Percentiles rank a stretch among this genome's conserved stretches.
Conservation (phyloP, 495 filamentous ascomycete genomes). For the Xylaria scruposa region DNA sequence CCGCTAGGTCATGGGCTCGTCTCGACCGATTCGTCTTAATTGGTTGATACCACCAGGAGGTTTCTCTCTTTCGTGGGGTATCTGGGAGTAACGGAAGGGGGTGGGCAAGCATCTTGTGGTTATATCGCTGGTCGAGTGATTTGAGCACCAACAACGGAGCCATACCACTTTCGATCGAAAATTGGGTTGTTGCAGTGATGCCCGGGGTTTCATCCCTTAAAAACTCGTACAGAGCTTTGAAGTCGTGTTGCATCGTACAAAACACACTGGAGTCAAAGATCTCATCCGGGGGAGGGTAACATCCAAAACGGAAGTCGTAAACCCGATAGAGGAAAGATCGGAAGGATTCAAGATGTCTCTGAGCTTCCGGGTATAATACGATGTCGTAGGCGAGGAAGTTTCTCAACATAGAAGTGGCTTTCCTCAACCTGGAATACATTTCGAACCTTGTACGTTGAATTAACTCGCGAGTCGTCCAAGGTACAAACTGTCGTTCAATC, state of each 20-base stretch:
- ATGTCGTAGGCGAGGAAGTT: constrained; percentile 69
- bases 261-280: constrained; percentile 61
- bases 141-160: constrained; percentile 65
- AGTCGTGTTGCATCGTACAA: constrained; percentile 64
- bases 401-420: constrained; percentile 54
- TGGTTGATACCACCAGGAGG: constrained; percentile 34
- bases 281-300: constrained; percentile 60
- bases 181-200: constrained; percentile 45
- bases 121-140: constrained; percentile 63
- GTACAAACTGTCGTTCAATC: constrained; percentile 55
- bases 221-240: constrained; percentile 66
- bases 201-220: constrained; percentile 62
- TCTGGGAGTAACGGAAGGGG: constrained; percentile 66
- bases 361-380: constrained; percentile 57
- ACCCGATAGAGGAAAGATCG: constrained; percentile 65
- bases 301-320: constrained; percentile 66
- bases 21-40: constrained; percentile 45
- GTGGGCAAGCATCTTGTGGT: constrained; percentile 59
- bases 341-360: constrained; percentile 68
- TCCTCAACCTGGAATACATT: constrained; percentile 64
- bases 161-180: constrained; percentile 60
- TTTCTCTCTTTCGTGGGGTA: constrained; percentile 28
- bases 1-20: constrained; percentile 42
- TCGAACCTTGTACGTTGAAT: constrained; percentile 66
- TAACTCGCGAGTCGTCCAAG: constrained; percentile 59